phyloP scores from a whole-genome alignment of 179 eudicot species.

The Pouteria campechiana region DNA sequence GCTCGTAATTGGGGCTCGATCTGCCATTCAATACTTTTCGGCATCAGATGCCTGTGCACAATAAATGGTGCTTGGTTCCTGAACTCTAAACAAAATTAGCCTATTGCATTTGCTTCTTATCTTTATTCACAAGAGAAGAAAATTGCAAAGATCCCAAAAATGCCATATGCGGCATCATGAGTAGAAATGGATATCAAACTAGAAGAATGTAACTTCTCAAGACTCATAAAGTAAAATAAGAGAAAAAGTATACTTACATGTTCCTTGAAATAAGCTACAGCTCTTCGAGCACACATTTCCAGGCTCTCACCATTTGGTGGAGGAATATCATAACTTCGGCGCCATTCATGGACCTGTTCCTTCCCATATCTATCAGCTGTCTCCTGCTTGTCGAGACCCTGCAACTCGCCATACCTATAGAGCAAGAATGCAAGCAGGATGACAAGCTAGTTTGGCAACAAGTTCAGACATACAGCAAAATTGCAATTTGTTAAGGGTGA shows the following conservation, averaged over 20 bases:
- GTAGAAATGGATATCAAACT: too few species aligned
- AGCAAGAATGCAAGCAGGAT: neutral
- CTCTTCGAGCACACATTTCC: slow-evolving; percentile 87
- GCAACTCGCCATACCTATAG: slow-evolving; percentile 90
- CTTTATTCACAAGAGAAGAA: too few species aligned
- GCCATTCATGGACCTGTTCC: slow-evolving; percentile 89
- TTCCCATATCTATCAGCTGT: slow-evolving; percentile 77
- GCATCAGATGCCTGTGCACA: neutral
- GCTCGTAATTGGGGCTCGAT: slow-evolving; percentile 65
- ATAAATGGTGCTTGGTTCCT: too few species aligned
- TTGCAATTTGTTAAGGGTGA: too few species aligned
- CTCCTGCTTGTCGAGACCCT: slow-evolving; percentile 88
- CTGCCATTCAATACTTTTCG: slow-evolving; percentile 26
- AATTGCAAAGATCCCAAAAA: too few species aligned
- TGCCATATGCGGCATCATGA: too few species aligned
- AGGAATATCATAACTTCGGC: slow-evolving; percentile 80
- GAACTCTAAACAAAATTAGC: too few species aligned
- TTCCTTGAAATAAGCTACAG: slow-evolving; percentile 80
- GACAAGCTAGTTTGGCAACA: too few species aligned
- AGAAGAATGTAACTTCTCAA: too few species aligned
- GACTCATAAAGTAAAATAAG: too few species aligned
- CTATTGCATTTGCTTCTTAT: too few species aligned
- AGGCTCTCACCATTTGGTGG: slow-evolving; percentile 97
- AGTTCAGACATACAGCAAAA: too few species aligned
- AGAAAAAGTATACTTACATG: slow-evolving; percentile 33